Conservation (phyloP, 2,329 filamentous ascomycete genomes). For the Elsinoe arachidis region DNA sequence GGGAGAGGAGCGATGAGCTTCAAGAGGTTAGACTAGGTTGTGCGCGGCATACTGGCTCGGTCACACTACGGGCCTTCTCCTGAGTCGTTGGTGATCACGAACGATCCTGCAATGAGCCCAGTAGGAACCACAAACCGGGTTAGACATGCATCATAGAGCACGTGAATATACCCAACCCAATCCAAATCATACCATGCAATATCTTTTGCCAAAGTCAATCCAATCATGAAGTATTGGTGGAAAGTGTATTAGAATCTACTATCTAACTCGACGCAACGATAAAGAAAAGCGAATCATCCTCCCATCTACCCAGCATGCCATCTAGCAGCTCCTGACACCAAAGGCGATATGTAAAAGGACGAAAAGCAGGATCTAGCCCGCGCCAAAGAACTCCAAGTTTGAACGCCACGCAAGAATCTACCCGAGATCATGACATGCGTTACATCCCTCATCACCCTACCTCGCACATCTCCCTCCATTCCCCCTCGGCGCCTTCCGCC, state of each 20-base stretch:
- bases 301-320: background rate
- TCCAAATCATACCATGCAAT: no score
- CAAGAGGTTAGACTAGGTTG: background rate
- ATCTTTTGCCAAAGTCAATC: no score
- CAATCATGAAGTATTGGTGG: no score
- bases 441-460: background rate
- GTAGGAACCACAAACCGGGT: no score
- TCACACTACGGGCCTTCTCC: no score
- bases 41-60: no score
- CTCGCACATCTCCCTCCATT: background rate
- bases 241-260: background rate
- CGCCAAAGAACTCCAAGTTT: background rate
- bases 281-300: background rate
- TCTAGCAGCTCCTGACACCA: background rate
- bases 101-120: no score
- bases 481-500: background rate
- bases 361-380: background rate
- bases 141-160: no score
- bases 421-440: constrained; percentile 8
- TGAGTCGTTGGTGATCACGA: no score
- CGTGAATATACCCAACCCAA: no score
- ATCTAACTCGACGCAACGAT: background rate
- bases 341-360: no score
- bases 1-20: constrained; percentile 1
- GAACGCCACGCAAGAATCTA: constrained; percentile 6